These are phyloP conservation scores for Cutaneotrichosporon sp. DNA, from an alignment of 1,284 basidiomycete genomes.

Conservation along the genomic window DNA sequence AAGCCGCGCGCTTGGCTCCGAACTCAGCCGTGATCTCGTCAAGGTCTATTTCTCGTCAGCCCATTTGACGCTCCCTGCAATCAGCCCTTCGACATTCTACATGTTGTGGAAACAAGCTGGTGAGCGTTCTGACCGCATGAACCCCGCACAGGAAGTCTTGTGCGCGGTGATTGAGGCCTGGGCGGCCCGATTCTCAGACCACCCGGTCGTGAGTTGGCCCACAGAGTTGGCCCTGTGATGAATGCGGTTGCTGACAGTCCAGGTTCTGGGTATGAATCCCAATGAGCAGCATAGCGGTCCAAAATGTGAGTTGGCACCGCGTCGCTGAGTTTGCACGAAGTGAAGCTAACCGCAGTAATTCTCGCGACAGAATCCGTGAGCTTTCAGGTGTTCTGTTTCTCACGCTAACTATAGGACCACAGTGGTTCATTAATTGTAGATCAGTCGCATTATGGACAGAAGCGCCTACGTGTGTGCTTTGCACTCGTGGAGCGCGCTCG, in stretches of 20 bases:
- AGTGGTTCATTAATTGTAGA: slow-evolving; percentile 15
- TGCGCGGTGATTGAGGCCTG: slow-evolving; percentile 46
- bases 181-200: slow-evolving; percentile 45
- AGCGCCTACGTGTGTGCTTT: slow-evolving; percentile 32
- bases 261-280: slow-evolving; percentile 33
- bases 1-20: slow-evolving; percentile 35
- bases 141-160: slow-evolving; percentile 38
- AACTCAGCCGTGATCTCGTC: slow-evolving; percentile 39
- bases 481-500: slow-evolving; percentile 36
- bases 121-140: slow-evolving; percentile 38
- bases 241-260: not conserved
- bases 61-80: slow-evolving; percentile 37
- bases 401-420: slow-evolving; percentile 3
- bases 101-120: slow-evolving; percentile 40
- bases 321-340: not conserved
- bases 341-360: slow-evolving; percentile 30
- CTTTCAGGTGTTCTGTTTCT: not conserved
- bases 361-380: slow-evolving; percentile 29
- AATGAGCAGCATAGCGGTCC: slow-evolving; percentile 14
- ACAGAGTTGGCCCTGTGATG: slow-evolving; percentile 6
- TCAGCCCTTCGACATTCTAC: slow-evolving; percentile 44
- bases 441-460: slow-evolving; percentile 37
- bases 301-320: slow-evolving; percentile 10
- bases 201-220: slow-evolving; percentile 35
- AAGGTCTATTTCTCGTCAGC: slow-evolving; percentile 40